Conservation (phyloP, 192 early-diverging fungal genomes). For the Irineochytrium annulatum region DNA sequence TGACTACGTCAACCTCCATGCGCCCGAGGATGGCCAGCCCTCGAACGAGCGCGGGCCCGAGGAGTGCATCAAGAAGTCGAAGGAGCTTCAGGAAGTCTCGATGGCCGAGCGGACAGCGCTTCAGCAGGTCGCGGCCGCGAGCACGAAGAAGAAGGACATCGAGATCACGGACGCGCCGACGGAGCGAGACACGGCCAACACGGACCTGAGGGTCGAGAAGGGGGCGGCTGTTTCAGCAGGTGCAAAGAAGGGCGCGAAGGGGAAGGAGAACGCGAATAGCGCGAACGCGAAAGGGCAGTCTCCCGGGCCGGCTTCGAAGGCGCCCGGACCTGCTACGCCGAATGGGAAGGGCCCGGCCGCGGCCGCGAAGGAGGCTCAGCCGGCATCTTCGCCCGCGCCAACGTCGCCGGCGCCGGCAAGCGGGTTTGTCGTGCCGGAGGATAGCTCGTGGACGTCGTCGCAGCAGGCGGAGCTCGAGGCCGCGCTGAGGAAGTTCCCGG, state of each 20-base stretch:
- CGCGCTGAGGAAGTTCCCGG: slow-evolving; percentile 45
- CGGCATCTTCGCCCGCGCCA: too few relatives aligned
- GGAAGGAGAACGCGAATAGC: background rate
- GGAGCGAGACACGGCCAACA: slow-evolving; percentile 17
- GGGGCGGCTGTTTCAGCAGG: background rate
- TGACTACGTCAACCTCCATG: slow-evolving; percentile 71
- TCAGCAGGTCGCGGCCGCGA: slow-evolving; percentile 26
- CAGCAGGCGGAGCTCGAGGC: slow-evolving; percentile 44
- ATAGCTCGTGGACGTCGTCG: slow-evolving; percentile 36
- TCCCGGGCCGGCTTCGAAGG: background rate
- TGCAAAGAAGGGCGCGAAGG: background rate
- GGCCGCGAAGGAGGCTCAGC: too few relatives aligned
- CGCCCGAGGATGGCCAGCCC: slow-evolving; percentile 49
- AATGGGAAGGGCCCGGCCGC: slow-evolving; percentile 16
- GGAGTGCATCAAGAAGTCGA: slow-evolving; percentile 69
- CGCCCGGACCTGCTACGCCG: background rate
- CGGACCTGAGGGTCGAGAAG: slow-evolving; percentile 10
- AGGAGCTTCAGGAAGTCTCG: slow-evolving; percentile 61
- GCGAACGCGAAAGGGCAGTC: background rate
- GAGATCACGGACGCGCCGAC: slow-evolving; percentile 30
- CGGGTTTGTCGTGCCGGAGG: slow-evolving; percentile 25
- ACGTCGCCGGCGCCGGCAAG: background rate
- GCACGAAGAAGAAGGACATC: slow-evolving; percentile 25
- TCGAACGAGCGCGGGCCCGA: slow-evolving; percentile 45
- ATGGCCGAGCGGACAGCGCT: slow-evolving; percentile 30